Conservation (phyloP, 1,284 basidiomycete genomes). For the Fomitopsis schrenkii region DNA sequence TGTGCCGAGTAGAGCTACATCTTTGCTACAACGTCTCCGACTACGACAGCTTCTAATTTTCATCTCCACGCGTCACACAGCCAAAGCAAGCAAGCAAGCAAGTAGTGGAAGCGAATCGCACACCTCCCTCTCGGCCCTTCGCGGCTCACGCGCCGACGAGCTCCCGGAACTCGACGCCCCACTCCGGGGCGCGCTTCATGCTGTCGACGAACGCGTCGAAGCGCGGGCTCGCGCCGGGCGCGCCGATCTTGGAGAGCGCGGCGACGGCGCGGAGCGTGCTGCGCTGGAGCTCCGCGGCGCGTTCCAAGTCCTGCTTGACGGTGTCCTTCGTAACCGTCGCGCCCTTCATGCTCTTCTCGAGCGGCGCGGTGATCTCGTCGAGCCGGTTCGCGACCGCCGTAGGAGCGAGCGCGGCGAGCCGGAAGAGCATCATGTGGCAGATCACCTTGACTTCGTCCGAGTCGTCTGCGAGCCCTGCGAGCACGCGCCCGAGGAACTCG, state of each 20-base stretch:
- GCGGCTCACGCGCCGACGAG: constrained; percentile 32
- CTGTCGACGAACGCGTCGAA: constrained; percentile 79
- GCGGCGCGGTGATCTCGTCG: constrained; percentile 79
- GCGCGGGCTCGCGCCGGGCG: constrained; percentile 57
- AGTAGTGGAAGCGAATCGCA: not conserved
- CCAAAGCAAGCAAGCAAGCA: not conserved
- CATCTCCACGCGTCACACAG: not conserved
- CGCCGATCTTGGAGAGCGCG: constrained; percentile 72
- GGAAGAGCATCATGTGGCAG: constrained; percentile 92
- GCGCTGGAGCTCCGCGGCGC: constrained; percentile 87
- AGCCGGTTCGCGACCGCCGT: constrained; percentile 79
- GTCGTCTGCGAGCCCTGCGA: constrained; percentile 84
- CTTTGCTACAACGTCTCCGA: not conserved
- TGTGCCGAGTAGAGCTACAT: not conserved
- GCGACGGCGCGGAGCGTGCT: constrained; percentile 84
- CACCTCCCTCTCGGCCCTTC: not conserved
- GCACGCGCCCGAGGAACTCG: constrained; percentile 79
- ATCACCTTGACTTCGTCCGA: constrained; percentile 97
- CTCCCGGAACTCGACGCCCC: constrained; percentile 69
- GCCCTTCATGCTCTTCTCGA: constrained; percentile 91
- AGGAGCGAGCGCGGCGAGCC: constrained; percentile 83
- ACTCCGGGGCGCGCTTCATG: constrained; percentile 56
- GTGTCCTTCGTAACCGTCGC: constrained; percentile 88
- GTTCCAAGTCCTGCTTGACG: constrained; percentile 96
- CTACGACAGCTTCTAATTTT: not conserved